These are phyloP conservation scores for Lyophyllum shimeji DNA, from an alignment of 768 basidiomycete genomes.

Conservation along the genomic window DNA sequence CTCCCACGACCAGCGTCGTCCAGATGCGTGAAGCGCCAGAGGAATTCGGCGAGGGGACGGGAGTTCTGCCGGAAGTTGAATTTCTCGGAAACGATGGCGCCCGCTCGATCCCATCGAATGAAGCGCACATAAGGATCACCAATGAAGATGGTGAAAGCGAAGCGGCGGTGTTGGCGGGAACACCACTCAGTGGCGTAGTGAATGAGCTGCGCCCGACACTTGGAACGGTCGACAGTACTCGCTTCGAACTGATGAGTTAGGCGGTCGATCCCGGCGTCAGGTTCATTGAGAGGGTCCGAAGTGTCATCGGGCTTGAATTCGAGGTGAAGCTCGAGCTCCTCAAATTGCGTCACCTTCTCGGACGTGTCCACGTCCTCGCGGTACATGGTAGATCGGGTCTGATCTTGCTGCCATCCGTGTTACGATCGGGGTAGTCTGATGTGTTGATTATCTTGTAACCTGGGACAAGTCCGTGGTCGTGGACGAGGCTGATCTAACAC, in stretches of 20 bases:
- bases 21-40: constrained; percentile 26
- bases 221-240: not conserved
- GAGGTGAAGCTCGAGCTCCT: constrained; percentile 8
- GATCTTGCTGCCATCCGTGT: not conserved
- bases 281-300: constrained; percentile 15
- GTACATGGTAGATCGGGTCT: constrained; percentile 11
- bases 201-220: constrained; percentile 22
- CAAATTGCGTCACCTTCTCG: constrained; percentile 8
- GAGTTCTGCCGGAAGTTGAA: constrained; percentile 25
- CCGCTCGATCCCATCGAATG: constrained; percentile 33
- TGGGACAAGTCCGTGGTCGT: constrained; percentile 1
- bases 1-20: constrained; percentile 20
- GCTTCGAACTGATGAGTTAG: not conserved
- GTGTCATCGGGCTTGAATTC: constrained; percentile 16
- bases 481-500: constrained; percentile 7
- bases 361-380: not conserved
- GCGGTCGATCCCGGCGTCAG: not conserved
- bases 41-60: constrained; percentile 23
- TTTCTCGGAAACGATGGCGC: constrained; percentile 25
- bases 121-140: constrained; percentile 25
- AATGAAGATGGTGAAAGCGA: constrained; percentile 28
- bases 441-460: constrained; percentile 14
- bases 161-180: constrained; percentile 27
- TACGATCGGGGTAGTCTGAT: constrained; percentile 6
- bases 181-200: constrained; percentile 21